These are phyloP conservation scores for Breynia disticha DNA, from an alignment of 441 rosid species.

Conservation along the genomic window DNA sequence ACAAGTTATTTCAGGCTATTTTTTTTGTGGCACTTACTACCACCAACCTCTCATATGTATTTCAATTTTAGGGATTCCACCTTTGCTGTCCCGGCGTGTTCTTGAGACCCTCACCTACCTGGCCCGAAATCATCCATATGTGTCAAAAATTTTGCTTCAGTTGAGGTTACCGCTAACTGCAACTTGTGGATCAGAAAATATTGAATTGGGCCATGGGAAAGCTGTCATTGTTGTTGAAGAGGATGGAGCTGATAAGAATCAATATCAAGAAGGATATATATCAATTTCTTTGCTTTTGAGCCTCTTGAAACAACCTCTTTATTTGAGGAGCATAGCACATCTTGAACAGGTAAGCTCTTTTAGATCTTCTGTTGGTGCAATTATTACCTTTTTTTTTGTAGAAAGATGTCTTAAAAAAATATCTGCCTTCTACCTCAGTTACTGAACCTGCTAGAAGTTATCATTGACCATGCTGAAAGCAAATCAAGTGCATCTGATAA, in stretches of 20 bases:
- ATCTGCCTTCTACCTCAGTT: conserved; percentile 41
- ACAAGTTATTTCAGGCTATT: neutral
- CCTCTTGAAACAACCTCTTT: conserved; percentile 91
- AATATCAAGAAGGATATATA: conserved; percentile 37
- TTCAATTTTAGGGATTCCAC: conserved; percentile 67
- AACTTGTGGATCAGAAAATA: conserved; percentile 24
- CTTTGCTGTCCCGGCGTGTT: conserved; percentile 82
- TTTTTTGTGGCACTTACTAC: conserved; percentile 1
- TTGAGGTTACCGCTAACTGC: conserved; percentile 50
- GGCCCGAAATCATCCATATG: conserved; percentile 80
- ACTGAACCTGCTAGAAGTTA: conserved; percentile 83
- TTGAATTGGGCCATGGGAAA: conserved; percentile 58
- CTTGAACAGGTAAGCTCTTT: conserved; percentile 73
- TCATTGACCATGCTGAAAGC: conserved; percentile 68
- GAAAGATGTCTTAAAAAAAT: conserved; percentile 3
- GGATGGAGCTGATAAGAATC: conserved; percentile 27
- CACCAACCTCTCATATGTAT: neutral
- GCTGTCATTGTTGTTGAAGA: conserved; percentile 53
- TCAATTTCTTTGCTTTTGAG: conserved; percentile 74
- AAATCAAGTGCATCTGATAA: conserved; percentile 46
- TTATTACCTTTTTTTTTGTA: conserved; percentile 4
- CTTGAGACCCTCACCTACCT: conserved; percentile 84
- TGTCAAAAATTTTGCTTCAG: conserved; percentile 79
- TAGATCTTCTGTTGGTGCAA: conserved; percentile 4
- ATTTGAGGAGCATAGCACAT: conserved; percentile 90